Conservation (phyloP, 495 filamentous ascomycete genomes). For the Aspergillus hancockii region DNA sequence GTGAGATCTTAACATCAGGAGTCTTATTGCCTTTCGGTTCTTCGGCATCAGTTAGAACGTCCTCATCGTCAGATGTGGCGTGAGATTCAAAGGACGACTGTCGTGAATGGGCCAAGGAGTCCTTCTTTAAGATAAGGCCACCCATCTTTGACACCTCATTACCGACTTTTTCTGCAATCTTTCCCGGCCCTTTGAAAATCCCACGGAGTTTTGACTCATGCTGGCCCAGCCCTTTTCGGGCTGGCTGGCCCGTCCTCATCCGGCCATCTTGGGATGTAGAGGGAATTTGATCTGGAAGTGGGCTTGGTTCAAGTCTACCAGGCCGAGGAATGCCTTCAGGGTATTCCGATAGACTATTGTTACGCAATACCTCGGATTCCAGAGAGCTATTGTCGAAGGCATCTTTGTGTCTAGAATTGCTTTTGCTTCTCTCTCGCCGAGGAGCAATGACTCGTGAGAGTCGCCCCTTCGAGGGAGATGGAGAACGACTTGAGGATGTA, state of each 20-base stretch:
- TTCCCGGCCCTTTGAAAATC: constrained; percentile 54
- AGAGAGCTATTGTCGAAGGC: constrained; percentile 24
- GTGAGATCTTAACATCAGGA: constrained; percentile 27
- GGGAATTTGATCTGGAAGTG: constrained; percentile 32
- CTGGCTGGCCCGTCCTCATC: constrained; percentile 16
- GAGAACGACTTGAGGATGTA: constrained; percentile 51
- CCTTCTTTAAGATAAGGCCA: constrained; percentile 56
- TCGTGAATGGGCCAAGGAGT: constrained; percentile 32
- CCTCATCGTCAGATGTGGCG: constrained; percentile 43
- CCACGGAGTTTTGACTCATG: constrained; percentile 48
- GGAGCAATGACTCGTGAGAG: constrained; percentile 46
- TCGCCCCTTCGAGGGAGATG: constrained; percentile 51
- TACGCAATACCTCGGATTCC: constrained; percentile 22
- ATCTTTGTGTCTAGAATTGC: constrained; percentile 35
- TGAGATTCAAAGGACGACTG: constrained; percentile 43
- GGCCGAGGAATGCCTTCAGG: constrained; percentile 19
- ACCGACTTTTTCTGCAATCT: constrained; percentile 55
- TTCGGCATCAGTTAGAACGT: constrained; percentile 42
- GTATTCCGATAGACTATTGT: constrained; percentile 15
- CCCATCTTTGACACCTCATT: constrained; percentile 60
- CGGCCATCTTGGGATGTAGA: constrained; percentile 32
- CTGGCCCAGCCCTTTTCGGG: constrained; percentile 28
- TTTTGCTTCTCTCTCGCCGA: constrained; percentile 47
- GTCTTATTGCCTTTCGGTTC: constrained; percentile 32
- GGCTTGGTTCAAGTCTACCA: constrained; percentile 32